phyloP scores from a whole-genome alignment of 768 basidiomycete species.

The Hirschioporus abietinus region DNA sequence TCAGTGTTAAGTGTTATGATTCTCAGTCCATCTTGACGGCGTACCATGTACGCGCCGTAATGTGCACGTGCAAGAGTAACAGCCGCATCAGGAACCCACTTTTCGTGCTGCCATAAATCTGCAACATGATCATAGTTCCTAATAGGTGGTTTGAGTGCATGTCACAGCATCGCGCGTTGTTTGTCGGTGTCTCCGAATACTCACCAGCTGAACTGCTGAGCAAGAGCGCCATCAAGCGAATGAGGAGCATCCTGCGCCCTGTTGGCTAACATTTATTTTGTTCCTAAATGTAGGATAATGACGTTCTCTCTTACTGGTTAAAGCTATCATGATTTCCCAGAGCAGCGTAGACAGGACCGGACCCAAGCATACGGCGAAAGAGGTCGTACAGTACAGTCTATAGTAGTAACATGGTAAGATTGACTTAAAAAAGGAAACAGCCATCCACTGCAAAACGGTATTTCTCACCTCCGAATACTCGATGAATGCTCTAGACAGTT shows the following conservation, averaged over 20 bases:
- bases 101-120: constrained; percentile 61
- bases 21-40: constrained; percentile 58
- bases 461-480: constrained; percentile 56
- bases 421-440: neutral
- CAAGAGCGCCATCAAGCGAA: constrained; percentile 48
- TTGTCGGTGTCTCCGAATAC: constrained; percentile 6
- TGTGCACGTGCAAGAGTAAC: constrained; percentile 56
- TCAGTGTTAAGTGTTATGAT: constrained; percentile 75
- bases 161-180: neutral
- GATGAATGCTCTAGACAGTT: constrained; percentile 57
- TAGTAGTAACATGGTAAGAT: constrained; percentile 3
- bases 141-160: neutral
- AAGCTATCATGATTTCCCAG: constrained; percentile 77
- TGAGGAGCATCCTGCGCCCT: constrained; percentile 45
- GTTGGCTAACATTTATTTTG: neutral
- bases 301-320: constrained; percentile 41
- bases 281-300: constrained; percentile 8
- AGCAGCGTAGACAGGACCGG: constrained; percentile 69
- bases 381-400: constrained; percentile 64
- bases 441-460: neutral
- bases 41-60: constrained; percentile 70
- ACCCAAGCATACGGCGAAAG: constrained; percentile 53
- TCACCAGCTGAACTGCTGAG: constrained; percentile 62
- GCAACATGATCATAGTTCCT: constrained; percentile 81
- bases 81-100: constrained; percentile 59